Base-by-base conservation (phyloP, 345 rosid genomes). In the Arabis hirsuta region DNA sequence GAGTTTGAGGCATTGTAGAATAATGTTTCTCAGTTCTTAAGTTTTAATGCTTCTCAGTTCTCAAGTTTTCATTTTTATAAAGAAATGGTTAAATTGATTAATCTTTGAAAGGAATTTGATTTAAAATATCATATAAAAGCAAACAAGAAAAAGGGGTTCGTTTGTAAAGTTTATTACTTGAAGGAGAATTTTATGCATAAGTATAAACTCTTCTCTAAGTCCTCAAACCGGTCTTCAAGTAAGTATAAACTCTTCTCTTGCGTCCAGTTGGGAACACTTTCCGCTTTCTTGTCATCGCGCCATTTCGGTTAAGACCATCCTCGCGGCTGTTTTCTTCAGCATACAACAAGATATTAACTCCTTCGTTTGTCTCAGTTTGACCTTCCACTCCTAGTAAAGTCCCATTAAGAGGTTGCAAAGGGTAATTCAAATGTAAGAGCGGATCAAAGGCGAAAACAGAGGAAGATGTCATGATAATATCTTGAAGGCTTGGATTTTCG, bases 191-290 rank as follows among this genome's bases (percentile, higher is more conserved):
- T 16, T 16, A 16, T 16, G 0, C 16, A 16, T 16, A 45, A 32
- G 7, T 32, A 55, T 73, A 89, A 77, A n/a, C 8, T 62, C 75
- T 69, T 78, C 52, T 16, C 16, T 16, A 91, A 74, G 14, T 82
- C 86, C 6, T 22, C 51, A 50, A 59, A 77, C 16, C 81, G 84
- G 3, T 81, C 84, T 61, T 86, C n/a, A n/a, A n/a, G n/a, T n/a
- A n/a, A n/a, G n/a, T n/a, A n/a, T n/a, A n/a, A 34, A 66, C 78
- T 76, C 97, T 86, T 79, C 88, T 80, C 58, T 87, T 81, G 11
- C 88, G 82, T 71, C 89, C 97, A 0, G 84, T 81, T 4, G 87
- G 74, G 57, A 77, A 79, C 58, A 78, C 84, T 67, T 88, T 90
- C n/a, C 84, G 74, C 56, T 85, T 89, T 7, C 86, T 83, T 3